phyloP scores from a whole-genome alignment of 805 yeast species.

The Maudiozyma turicensis region DNA sequence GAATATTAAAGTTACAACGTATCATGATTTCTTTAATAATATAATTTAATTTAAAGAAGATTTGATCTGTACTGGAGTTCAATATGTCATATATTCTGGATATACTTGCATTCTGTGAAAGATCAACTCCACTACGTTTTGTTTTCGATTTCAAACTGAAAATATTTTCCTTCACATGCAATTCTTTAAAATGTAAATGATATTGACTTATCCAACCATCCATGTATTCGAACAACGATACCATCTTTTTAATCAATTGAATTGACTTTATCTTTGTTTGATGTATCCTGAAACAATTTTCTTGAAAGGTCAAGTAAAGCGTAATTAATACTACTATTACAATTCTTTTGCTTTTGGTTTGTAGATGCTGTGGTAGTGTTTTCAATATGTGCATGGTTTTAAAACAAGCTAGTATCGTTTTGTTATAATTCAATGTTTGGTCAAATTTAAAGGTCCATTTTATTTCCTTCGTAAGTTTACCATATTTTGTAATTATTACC shows the following conservation, averaged over 20 bases:
- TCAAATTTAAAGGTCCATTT: slow-evolving; percentile 3
- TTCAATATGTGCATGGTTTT: slow-evolving; percentile 1
- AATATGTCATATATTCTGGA: slow-evolving; percentile 24
- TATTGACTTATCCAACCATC: slow-evolving; percentile 23
- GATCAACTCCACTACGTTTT: no score
- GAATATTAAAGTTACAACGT: slow-evolving; percentile 25
- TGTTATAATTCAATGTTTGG: slow-evolving; percentile 6
- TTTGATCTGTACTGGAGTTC: slow-evolving; percentile 23
- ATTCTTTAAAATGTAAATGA: slow-evolving; percentile 25
- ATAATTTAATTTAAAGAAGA: slow-evolving; percentile 19
- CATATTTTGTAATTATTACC: slow-evolving; percentile 15
- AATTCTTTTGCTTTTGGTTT: neutral
- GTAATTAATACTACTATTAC: neutral
- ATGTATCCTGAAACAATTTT: slow-evolving; percentile 14
- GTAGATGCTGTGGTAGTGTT: neutral
- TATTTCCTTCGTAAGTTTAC: slow-evolving; percentile 6
- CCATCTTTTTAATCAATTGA: slow-evolving; percentile 7
- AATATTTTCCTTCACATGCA: slow-evolving; percentile 7
- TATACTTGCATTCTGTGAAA: neutral
- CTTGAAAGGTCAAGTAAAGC: slow-evolving; percentile 17
- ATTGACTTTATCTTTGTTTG: slow-evolving; percentile 14
- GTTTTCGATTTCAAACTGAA: neutral
- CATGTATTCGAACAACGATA: slow-evolving; percentile 12
- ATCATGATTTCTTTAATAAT: slow-evolving; percentile 23
- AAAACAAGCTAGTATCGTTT: slow-evolving; percentile 2